These are phyloP conservation scores for Binderoboletus segoi DNA, from an alignment of 1,284 basidiomycete species.

Conservation along the genomic window DNA sequence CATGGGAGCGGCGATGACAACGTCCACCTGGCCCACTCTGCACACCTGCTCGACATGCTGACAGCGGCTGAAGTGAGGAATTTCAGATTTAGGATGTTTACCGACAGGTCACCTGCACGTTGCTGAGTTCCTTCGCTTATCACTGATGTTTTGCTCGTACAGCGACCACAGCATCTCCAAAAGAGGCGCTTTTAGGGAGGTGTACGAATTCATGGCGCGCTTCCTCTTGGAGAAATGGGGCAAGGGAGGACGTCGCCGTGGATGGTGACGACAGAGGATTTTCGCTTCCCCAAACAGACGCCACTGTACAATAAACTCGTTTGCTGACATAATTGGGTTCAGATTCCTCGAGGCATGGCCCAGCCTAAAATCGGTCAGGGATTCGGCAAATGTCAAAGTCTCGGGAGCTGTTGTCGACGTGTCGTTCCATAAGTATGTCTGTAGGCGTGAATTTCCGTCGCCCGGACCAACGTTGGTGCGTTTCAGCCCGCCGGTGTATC, in stretches of 20 bases:
- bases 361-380: not conserved
- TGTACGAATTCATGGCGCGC: constrained; percentile 84
- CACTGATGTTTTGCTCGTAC: constrained; percentile 13
- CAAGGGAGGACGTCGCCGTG: constrained; percentile 67
- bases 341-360: constrained; percentile 4
- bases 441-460: not conserved
- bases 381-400: not conserved
- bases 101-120: constrained; percentile 71
- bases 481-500: constrained; percentile 1
- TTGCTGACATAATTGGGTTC: constrained; percentile 8
- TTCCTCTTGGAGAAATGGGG: constrained; percentile 94
- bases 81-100: constrained; percentile 94
- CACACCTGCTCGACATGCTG: constrained; percentile 90
- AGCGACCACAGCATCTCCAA: constrained; percentile 79
- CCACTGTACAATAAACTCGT: constrained; percentile 8
- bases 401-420: not conserved
- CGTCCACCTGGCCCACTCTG: constrained; percentile 91
- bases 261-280: constrained; percentile 43
- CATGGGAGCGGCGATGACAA: constrained; percentile 96
- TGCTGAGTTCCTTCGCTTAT: constrained; percentile 7
- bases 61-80: constrained; percentile 75
- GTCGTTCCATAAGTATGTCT: too few relatives aligned
- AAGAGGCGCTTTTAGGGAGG: constrained; percentile 79
- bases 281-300: not conserved
- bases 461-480: not conserved